Percentiles rank a stretch among this genome's conserved stretches.
Conservation (phyloP, 192 early-diverging fungal genomes). For the Dispira parvispora region DNA sequence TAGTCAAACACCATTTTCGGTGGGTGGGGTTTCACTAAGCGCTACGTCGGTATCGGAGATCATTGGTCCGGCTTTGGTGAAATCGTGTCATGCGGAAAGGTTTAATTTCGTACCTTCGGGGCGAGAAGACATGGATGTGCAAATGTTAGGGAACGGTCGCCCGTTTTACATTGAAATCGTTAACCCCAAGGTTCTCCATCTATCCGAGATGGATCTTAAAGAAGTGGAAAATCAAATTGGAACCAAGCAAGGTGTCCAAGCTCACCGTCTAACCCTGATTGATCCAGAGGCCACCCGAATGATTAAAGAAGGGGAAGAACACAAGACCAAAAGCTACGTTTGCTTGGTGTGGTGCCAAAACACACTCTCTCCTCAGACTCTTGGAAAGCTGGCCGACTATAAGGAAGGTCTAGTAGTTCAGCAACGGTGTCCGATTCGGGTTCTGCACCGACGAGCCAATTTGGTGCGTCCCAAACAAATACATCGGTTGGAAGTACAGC, state of each 20-base stretch:
- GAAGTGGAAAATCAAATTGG: constrained; percentile 22
- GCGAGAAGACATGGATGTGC: constrained; percentile 85
- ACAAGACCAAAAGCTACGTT: constrained; percentile 52
- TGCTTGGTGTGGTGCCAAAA: constrained; percentile 51
- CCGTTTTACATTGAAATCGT: constrained; percentile 83
- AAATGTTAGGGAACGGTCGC: constrained; percentile 81
- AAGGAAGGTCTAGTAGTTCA: constrained; percentile 32
- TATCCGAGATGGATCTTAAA: constrained; percentile 21
- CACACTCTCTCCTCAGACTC: constrained; percentile 27
- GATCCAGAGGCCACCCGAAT: constrained; percentile 31
- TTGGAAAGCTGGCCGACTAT: constrained; percentile 34
- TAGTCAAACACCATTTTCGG: constrained; percentile 73
- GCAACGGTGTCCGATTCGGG: constrained; percentile 56
- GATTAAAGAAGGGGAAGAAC: constrained; percentile 60
- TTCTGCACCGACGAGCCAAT: constrained; percentile 48
- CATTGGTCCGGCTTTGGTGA: constrained; percentile 39
- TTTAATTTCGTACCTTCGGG: constrained; percentile 74
- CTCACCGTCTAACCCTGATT: constrained; percentile 29
- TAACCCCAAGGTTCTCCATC: constrained; percentile 44
- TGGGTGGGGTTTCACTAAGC: constrained; percentile 46
- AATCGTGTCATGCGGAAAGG: constrained; percentile 35
- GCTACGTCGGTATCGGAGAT: constrained; percentile 69
- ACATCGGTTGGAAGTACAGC: constrained; percentile 26
- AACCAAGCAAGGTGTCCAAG: constrained; percentile 31
- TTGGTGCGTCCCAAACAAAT: constrained; percentile 39